Base-by-base conservation (phyloP, 352 stramenopile genomes). In the Phytophthora citrophthora region DNA sequence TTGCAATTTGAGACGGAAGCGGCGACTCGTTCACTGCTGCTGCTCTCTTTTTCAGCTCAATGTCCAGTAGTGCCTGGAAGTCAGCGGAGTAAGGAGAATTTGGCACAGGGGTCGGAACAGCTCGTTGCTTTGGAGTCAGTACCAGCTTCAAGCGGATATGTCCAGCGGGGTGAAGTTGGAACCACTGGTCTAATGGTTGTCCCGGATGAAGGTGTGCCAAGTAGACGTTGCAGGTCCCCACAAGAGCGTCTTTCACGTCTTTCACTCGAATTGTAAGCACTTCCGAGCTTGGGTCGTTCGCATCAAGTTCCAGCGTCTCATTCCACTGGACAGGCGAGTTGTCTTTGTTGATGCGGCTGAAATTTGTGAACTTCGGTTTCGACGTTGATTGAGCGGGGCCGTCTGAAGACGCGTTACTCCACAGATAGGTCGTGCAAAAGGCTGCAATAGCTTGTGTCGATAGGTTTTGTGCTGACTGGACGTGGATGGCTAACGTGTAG, bases 151-250 rank as follows among this genome's bases (percentile, higher is more conserved):
- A 66, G 16, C 59, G 72, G 26, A 85, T 68, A 46, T 77, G 69
- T 34, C 73, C 77, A 7, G 64, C 53, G 9, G 73, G 64, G 27
- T 76, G 61, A 38, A 82, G 64, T 39, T 70, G 74, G 65, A 83
- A 83, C 66, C 74, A 83, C 56, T 81, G 66, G 52, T 79, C 68
- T 11, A 83, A 41, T 13, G 45, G 9, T 27, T 75, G 56, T 5
- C 58, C 65, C 18, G 64, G 54, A 23, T 53, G 53, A 45, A 85
- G 64, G 46, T 81, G 67, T 15, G 64, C 54, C 43, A 88, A 53
- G 27, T 72, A 79, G 24, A 88, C 70, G 43, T 72, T 76, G 68
- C 76, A 85, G 40, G 62, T 73, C 26, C 68, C 78, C 4, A 85
- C 59, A 0, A 80, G 50, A 10, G 50, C 16, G 29, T 72, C 49